Conservation (phyloP, 164 flowering plant species). For the Umbellularia californica region DNA sequence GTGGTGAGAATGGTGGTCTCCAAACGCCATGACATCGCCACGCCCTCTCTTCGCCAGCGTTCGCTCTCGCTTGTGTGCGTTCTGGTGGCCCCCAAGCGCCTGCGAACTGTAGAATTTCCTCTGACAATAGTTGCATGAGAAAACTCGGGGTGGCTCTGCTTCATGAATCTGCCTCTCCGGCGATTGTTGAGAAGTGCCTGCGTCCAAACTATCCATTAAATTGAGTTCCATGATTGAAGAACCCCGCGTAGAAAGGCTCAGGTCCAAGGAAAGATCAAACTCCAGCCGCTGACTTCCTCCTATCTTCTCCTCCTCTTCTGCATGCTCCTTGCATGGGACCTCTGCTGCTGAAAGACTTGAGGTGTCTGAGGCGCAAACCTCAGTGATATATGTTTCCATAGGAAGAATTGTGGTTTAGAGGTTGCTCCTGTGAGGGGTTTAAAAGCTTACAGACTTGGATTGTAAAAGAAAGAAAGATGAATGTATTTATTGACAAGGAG, state of each 20-base stretch:
- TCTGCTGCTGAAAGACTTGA: background rate
- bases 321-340: background rate
- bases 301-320: background rate
- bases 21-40: constrained; percentile 12
- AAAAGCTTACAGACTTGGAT: background rate
- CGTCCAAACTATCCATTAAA: constrained; percentile 38
- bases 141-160: constrained; percentile 36
- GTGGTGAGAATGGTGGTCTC: constrained; percentile 26
- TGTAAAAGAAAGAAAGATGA: background rate
- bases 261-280: constrained; percentile 24
- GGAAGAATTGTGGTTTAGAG: no score
- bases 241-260: constrained; percentile 19
- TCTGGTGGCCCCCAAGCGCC: constrained; percentile 74
- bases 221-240: constrained; percentile 30
- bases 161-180: background rate
- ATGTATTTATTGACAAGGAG: background rate
- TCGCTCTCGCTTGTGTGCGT: constrained; percentile 70
- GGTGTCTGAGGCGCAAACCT: background rate
- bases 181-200: constrained; percentile 17
- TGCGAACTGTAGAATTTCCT: constrained; percentile 78
- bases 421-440: background rate
- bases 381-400: background rate
- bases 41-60: constrained; percentile 59
- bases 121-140: constrained; percentile 71
- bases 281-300: background rate